Conservation (phyloP, 176 grass and related monocot genomes). For the Avena eriantha region DNA sequence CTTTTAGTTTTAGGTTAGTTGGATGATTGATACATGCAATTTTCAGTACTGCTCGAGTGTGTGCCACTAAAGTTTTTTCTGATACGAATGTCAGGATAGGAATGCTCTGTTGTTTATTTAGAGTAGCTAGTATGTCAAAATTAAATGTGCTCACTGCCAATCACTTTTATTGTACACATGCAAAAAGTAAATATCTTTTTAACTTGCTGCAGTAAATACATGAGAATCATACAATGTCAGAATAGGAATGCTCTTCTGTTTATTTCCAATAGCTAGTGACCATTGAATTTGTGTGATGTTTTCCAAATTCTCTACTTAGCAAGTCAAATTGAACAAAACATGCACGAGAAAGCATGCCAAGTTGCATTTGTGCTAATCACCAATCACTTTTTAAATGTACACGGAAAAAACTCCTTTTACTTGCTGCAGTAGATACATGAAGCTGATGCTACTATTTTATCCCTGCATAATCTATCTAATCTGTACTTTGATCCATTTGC, state of each 20-base stretch:
- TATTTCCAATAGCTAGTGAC: not conserved
- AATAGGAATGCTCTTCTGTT: not conserved
- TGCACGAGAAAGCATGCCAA: not conserved
- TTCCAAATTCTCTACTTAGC: not conserved
- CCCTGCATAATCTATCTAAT: not conserved
- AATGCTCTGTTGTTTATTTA: not conserved
- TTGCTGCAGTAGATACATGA: constrained; percentile 14
- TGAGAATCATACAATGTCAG: not conserved
- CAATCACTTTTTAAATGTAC: not conserved
- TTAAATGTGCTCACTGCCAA: too few relatives aligned
- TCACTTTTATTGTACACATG: too few relatives aligned
- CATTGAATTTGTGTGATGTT: not conserved
- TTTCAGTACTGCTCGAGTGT: not conserved
- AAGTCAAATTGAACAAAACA: constrained; percentile 1
- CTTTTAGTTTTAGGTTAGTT: not conserved
- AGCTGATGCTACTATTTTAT: not conserved
- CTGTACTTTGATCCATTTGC: constrained; percentile 28
- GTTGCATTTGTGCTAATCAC: not conserved
- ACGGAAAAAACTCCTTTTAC: not conserved
- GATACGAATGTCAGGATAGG: not conserved
- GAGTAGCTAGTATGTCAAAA: not conserved
- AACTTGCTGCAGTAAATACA: too few relatives aligned
- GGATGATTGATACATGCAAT: constrained; percentile 22
- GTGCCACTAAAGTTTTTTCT: not conserved
- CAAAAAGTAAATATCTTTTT: too few relatives aligned